Base-by-base conservation (phyloP, 768 basidiomycete species). In the Mycena sanguinolenta region DNA sequence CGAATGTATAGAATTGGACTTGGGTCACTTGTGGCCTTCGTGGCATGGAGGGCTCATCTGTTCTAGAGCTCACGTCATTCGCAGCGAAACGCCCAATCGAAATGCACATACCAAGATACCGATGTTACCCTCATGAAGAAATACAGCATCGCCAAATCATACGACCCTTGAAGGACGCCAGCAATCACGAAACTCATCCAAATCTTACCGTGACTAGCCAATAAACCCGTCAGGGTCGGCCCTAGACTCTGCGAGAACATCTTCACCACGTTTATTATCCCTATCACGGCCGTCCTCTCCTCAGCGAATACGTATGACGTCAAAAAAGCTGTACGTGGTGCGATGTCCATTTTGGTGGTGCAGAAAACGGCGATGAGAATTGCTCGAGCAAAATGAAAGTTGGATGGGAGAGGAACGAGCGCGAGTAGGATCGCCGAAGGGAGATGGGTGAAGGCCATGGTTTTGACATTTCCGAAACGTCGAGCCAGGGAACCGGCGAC, bases 141-240 rank as follows among this genome's bases (percentile, higher is more conserved):
- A 67, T 67, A 67, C 59, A 67, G 50, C 66, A 67, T 61, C 66
- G 53, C 66, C 38, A 67, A 42, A 67, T 67, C 66, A 62, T 67
- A 67, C 30, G 42, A 25, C 59, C 9, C 59, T 12, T 62, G 59
- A 53, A 67, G 53, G 39, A 62, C 60, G 32, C 66, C 66, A 28
- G 59, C 66, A 55, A 67, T 62, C 60, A 67, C 66, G 30, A 67
- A 67, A 42, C 59, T 62, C 59, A 62, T 34, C 66, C 66, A 67
- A 55, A 67, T 61, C 59, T 62, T 61, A 27, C 59, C 66, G 17
- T 62, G 50, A 36, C n/a, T 57, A 0, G 66, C 66, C 23, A 67
- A 61, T 44, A 67, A 54, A 32, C 66, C 66, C 42, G 66, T 67
- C 23, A 62, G 23, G 23, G 59, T 67, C 13, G 66, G 66, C 19